Conservation (phyloP, 2,329 filamentous ascomycete species). For the Claviceps monticola region DNA sequence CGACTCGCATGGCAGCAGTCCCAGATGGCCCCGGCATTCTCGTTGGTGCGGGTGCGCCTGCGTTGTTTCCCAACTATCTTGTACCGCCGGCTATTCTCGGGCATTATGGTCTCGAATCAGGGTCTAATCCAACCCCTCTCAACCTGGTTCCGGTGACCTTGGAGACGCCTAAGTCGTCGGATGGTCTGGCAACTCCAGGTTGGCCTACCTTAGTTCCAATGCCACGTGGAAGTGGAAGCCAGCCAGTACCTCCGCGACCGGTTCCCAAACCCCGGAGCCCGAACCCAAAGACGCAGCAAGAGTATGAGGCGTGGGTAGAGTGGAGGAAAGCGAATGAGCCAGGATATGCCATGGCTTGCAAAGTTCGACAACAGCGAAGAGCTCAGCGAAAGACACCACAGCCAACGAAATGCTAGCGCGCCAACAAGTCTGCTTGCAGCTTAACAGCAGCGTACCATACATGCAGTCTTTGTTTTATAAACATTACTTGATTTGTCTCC, state of each 20-base stretch:
- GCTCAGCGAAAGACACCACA: slow-evolving; percentile 13
- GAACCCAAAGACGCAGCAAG: slow-evolving; percentile 27
- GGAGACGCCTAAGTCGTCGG: background rate
- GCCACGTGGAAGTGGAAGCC: background rate
- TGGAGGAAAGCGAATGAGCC: slow-evolving; percentile 34
- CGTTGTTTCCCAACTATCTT: background rate
- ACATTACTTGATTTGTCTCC: background rate
- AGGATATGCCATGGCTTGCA: slow-evolving; percentile 32
- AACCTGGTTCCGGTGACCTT: background rate
- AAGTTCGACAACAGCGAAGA: slow-evolving; percentile 27
- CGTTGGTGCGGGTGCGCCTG: background rate
- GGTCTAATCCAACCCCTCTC: background rate
- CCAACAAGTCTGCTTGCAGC: background rate
- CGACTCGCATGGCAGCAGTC: background rate
- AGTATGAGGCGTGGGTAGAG: slow-evolving; percentile 34
- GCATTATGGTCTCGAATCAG: background rate
- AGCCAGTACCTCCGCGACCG: slow-evolving; percentile 7
- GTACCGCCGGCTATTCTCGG: background rate
- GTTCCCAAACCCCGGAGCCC: slow-evolving; percentile 28
- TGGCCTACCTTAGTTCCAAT: background rate
- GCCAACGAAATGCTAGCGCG: slow-evolving; percentile 1
- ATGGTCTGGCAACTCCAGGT: no score
- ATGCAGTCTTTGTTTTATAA: background rate
- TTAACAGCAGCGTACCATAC: no score
- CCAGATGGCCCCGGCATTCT: background rate